Evolutionary conservation across 352 stramenopile species (phyloP), one percentile per base, ranked within the genome.

Genomic region (Pythium grandisporangium): DNA sequence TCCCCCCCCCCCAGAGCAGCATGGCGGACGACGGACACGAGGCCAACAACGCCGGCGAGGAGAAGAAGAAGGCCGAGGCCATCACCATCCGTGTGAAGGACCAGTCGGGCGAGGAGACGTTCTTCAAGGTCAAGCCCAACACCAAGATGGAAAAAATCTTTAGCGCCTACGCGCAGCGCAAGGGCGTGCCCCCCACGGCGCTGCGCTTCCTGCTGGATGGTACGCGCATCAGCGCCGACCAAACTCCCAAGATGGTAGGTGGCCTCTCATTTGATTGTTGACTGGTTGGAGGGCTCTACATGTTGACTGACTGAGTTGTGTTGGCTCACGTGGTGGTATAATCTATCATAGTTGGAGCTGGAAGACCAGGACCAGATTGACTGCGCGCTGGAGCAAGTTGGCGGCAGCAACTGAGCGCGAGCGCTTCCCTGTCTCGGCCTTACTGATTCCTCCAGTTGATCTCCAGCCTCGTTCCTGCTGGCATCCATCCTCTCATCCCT

Each of bases 131-230:
- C 35, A 99, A 99, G 70, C 96, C 89, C 45, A 96, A 93, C 42
- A 99, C 95, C 29, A 98, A 97, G 75, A 99, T 99, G 95, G 76
- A 90, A 44, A 98, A 98, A 63, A 96, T 99, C 37, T 98, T 99
- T 62, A 85, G 84, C 43, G 95, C 95, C 4, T 98, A 98, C 57
- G 95, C 95, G 10, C 68, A 93, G 53, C 84, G 94, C 44, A 98
- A 98, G 68, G 93, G 93, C 38, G 86, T 98, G 6, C 76, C 92
- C 1, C 58, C 70, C 3, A 61, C 39, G 19, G 90, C 88, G 22
- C 72, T 98, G 37, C 87, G 96, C 16, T 99, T 99, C 64, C 62
- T 98, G 42, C 54, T 99, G 34, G 95, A 98, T 50, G 96, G 96
- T 38, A 95, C 96, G 56, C 85, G 92, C 41, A 96, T 99, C 55